Conservation (phyloP, 768 basidiomycete species). For the Tricholoma bakamatsutake region DNA sequence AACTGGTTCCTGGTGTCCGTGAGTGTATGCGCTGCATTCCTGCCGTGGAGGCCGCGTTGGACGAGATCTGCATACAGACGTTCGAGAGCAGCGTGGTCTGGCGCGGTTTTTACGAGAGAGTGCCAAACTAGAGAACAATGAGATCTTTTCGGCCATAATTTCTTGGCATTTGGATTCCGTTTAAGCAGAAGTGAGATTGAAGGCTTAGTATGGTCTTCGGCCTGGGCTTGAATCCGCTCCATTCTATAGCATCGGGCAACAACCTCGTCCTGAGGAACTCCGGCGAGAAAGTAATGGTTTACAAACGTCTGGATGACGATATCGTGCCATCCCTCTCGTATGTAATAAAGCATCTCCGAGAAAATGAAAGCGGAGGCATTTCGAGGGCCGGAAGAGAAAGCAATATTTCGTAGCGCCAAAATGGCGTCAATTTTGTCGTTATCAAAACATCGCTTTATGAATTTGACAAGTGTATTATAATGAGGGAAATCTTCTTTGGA, state of each 20-base stretch:
- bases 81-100: slow-evolving; percentile 19
- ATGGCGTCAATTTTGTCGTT: slow-evolving; percentile 30
- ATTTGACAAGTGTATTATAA: slow-evolving; percentile 24
- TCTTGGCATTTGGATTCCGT: slow-evolving; percentile 13
- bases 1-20: slow-evolving; percentile 13
- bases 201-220: slow-evolving; percentile 2
- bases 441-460: slow-evolving; percentile 29
- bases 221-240: neutral
- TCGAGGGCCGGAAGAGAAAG: slow-evolving; percentile 16
- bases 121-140: slow-evolving; percentile 38
- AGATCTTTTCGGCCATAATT: slow-evolving; percentile 27
- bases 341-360: slow-evolving; percentile 40
- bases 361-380: slow-evolving; percentile 26
- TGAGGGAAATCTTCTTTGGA: slow-evolving; percentile 16
- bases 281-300: slow-evolving; percentile 45
- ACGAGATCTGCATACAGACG: slow-evolving; percentile 41
- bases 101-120: slow-evolving; percentile 23
- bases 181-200: slow-evolving; percentile 7
- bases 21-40: neutral
- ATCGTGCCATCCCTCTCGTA: slow-evolving; percentile 16
- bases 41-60: slow-evolving; percentile 12
- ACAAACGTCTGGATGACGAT: slow-evolving; percentile 41
- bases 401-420: slow-evolving; percentile 26
- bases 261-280: slow-evolving; percentile 41
- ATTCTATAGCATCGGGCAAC: slow-evolving; percentile 15